These are phyloP conservation scores for Cubamyces sp. DNA, from an alignment of 768 basidiomycete species.

Conservation along the genomic window DNA sequence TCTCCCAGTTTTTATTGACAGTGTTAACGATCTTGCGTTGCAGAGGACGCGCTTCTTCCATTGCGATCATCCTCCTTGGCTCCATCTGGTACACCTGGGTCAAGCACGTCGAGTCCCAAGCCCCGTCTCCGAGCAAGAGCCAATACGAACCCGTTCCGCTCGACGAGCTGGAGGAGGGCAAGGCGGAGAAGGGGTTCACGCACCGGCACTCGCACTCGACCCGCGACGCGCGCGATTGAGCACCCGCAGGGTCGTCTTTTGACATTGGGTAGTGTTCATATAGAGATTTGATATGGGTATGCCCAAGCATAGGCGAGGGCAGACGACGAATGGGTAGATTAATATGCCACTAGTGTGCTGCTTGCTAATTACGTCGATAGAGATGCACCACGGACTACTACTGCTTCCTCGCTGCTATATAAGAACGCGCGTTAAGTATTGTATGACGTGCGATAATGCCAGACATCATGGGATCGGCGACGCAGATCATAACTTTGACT, in stretches of 20 bases:
- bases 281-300: neutral
- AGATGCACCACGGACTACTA: neutral
- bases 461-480: no score
- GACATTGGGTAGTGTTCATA: neutral
- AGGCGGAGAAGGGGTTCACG: constrained; percentile 4
- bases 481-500: no score
- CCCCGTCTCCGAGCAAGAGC: constrained; percentile 35
- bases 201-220: constrained; percentile 15
- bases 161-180: constrained; percentile 65
- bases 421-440: no score
- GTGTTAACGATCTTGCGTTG: constrained; percentile 7
- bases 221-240: constrained; percentile 18
- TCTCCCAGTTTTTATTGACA: neutral
- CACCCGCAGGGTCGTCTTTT: no score
- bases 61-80: constrained; percentile 78
- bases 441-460: no score
- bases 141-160: constrained; percentile 66
- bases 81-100: constrained; percentile 90
- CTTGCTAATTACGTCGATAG: neutral
- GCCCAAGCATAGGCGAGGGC: neutral
- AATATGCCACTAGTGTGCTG: neutral
- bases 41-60: constrained; percentile 83
- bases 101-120: constrained; percentile 71
- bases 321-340: neutral
- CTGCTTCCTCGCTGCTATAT: neutral